Evolutionary conservation across 495 filamentous ascomycete species (phyloP).

Genomic region (Daldinia caldariorum): DNA sequence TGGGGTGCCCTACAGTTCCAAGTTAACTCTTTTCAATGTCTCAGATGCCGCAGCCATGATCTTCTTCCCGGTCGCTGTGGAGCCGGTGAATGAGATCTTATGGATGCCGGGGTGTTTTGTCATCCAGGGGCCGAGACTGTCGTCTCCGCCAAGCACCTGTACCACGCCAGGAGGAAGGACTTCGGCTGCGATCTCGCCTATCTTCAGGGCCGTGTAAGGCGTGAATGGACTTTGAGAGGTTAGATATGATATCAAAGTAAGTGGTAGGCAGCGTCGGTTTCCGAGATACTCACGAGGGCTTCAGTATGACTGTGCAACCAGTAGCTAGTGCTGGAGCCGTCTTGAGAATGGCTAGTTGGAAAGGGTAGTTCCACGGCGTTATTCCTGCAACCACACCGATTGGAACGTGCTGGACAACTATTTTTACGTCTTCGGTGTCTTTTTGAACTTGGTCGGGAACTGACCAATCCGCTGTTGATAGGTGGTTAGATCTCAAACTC

Average conservation of each 20-base stretch:
- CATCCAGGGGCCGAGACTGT: slow-evolving; percentile 6
- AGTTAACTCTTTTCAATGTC: not conserved
- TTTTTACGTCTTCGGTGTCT: not conserved
- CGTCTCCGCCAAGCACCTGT: not conserved
- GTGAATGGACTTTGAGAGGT: not conserved
- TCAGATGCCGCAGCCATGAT: not conserved
- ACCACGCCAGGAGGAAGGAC: slow-evolving; percentile 1
- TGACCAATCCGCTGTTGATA: not conserved
- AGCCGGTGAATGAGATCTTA: slow-evolving; percentile 3
- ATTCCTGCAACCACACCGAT: slow-evolving; percentile 2
- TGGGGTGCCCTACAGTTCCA: no score
- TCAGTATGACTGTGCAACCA: slow-evolving; percentile 2
- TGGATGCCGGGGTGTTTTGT: slow-evolving; percentile 2
- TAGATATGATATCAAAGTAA: not conserved
- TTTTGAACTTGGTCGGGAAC: not conserved
- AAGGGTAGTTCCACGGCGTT: not conserved
- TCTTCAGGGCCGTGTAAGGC: not conserved
- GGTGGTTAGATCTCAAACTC: not conserved
- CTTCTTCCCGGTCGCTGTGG: slow-evolving; percentile 3
- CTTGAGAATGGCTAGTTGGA: not conserved
- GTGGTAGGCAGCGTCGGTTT: not conserved
- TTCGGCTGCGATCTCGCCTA: not conserved
- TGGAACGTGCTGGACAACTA: not conserved
- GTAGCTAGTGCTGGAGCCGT: not conserved
- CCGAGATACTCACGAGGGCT: not conserved